Base-by-base conservation (phyloP, 208 protist genomes). In the Spongospora subterranea region DNA sequence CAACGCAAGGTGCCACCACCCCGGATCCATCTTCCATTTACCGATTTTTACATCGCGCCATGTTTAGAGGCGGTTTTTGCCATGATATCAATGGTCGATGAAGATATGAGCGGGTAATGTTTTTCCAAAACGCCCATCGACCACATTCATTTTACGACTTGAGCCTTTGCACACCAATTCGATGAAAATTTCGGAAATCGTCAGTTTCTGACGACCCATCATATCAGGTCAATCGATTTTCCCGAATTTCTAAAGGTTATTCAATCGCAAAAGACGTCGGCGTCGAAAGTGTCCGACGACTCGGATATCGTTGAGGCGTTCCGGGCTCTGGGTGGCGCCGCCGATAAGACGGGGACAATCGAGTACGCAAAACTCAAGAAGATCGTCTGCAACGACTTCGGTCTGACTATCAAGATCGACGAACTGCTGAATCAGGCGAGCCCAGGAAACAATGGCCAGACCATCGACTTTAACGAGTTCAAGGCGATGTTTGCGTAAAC, bases 11-110 rank as follows among this genome's bases (percentile, higher is more conserved):
- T 45, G 71, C 6, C 6, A 60, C n/a, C n/a, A n/a, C n/a, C n/a
- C n/a, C n/a, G n/a, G n/a, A n/a, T n/a, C 24, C 13, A 60, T 60
- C 24, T 6, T 60, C 50, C 6, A 29, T 24, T 60, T 60, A 60
- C 24, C 24, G 50, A 24, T 29, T 6, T 60, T 29, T 24, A 60
- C 13, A 60, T 6, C 50, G 24, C 13, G 24, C 50, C 6, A 29
- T 60, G 50, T 24, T 60, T 24, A 60, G 50, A 60, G 71, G 40
- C n/a, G 6, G 71, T 82, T 20, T 82, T 82, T 82, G 71, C 35
- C n/a, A 82, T 82, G 71, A 82, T 82, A 45, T 82, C 71, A 6
- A 82, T 82, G 71, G 71, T 82, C n/a, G 71, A 82, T 82, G 71
- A 82, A 43, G 71, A 82, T 43, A 82, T 82, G 71, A 82, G 71